Evolutionary conservation across 176 grass and related monocot species (phyloP).

Genomic region (Avena atlantica): DNA sequence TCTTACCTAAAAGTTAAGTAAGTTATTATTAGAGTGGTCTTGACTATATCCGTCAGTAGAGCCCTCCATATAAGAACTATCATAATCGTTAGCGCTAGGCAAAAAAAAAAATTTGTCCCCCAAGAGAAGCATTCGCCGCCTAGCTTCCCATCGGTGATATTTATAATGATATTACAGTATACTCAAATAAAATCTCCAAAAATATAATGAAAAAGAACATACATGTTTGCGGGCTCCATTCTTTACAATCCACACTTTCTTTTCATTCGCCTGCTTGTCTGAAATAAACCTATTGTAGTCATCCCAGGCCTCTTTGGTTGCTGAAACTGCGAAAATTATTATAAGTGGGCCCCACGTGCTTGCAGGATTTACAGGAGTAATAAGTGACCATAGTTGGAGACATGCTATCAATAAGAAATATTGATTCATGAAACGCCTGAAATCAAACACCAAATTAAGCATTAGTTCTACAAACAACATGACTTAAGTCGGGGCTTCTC

Average conservation of each 20-base stretch:
- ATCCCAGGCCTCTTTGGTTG: constrained; percentile 99
- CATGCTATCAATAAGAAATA: constrained; percentile 97
- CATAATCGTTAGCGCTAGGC: neutral
- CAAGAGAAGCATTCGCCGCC: neutral
- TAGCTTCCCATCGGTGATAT: neutral
- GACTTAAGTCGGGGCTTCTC: constrained; percentile 13
- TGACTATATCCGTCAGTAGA: neutral
- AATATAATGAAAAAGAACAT: constrained; percentile 34
- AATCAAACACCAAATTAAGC: constrained; percentile 44
- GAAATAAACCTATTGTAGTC: constrained; percentile 96
- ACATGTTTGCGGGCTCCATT: constrained; percentile 87
- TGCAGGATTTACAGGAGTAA: constrained; percentile 97
- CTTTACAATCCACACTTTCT: constrained; percentile 93
- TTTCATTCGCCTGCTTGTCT: constrained; percentile 92
- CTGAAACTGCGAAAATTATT: constrained; percentile 90
- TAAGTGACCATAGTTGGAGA: constrained; percentile 93
- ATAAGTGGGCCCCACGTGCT: constrained; percentile 98
- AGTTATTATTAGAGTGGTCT: constrained; percentile 19
- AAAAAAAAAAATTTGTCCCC: neutral
- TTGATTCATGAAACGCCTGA: constrained; percentile 98
- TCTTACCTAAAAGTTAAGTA: constrained; percentile 1
- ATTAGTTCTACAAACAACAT: constrained; percentile 31
- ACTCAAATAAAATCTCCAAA: neutral
- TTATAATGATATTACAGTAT: neutral
- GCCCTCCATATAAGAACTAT: neutral